Percentiles rank a stretch among this genome's conserved stretches.
These are phyloP conservation scores for Fusarium algeriense DNA, from an alignment of 2,329 filamentous ascomycete species.

Conservation along the genomic window DNA sequence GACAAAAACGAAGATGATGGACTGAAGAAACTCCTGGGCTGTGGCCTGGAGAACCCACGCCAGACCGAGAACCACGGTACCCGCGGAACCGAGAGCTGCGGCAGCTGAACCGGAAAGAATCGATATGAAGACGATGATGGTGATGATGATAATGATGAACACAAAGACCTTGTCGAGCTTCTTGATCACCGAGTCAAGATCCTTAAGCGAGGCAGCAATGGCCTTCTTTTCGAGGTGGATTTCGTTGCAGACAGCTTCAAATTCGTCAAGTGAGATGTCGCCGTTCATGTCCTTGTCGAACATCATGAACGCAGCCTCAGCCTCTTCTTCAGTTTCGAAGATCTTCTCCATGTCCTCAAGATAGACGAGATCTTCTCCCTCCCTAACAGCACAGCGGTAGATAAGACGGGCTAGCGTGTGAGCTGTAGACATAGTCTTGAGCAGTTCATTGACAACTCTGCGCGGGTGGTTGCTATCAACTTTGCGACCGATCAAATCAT, in stretches of 20 bases:
- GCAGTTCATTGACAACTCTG: constrained; percentile 84
- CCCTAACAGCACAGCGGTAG: constrained; percentile 85
- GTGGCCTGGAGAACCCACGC: constrained; percentile 95
- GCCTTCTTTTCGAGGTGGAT: constrained; percentile 95
- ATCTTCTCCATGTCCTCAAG: constrained; percentile 82
- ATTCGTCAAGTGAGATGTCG: constrained; percentile 94
- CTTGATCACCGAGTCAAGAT: constrained; percentile 91
- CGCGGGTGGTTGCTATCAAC: constrained; percentile 81
- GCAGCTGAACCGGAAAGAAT: constrained; percentile 92
- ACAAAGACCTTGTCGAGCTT: constrained; percentile 92
- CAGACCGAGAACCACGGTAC: constrained; percentile 86
- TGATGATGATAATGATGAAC: constrained; percentile 85
- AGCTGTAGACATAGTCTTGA: constrained; percentile 78
- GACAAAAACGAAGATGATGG: constrained; percentile 94
- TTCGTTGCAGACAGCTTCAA: constrained; percentile 93
- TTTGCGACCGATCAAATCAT: constrained; percentile 87
- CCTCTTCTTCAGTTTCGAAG: constrained; percentile 86
- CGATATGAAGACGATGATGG: constrained; percentile 87
- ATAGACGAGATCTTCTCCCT: constrained; percentile 80
- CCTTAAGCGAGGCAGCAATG: constrained; percentile 93
- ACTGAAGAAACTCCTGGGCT: constrained; percentile 94
- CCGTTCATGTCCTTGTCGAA: constrained; percentile 98
- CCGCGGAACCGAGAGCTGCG: constrained; percentile 88
- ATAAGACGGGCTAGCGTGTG: constrained; percentile 89
- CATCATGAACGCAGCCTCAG: constrained; percentile 88